phyloP scores from a whole-genome alignment of 2,329 filamentous ascomycete genomes.

The Periconia sp. region DNA sequence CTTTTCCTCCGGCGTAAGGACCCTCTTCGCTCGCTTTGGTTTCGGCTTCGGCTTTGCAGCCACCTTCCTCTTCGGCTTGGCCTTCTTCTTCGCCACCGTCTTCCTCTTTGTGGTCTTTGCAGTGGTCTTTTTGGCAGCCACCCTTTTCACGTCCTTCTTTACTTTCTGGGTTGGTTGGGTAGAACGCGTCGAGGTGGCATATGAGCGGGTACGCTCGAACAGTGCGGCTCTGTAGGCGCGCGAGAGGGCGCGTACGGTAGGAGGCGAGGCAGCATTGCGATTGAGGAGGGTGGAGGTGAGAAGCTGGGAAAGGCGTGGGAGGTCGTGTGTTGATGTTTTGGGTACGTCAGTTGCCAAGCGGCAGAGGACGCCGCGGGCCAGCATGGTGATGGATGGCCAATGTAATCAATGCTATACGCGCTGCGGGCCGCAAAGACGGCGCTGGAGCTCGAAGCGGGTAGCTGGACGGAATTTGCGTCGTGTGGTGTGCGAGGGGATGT shows the following conservation, averaged over 20 bases:
- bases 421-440: conserved; percentile 13
- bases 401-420: conserved; percentile 8
- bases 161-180: conserved; percentile 41
- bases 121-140: conserved; percentile 30
- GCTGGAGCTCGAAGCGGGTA: conserved; percentile 25
- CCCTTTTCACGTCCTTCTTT: conserved; percentile 32
- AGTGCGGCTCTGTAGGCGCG: conserved; percentile 29
- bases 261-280: conserved; percentile 27
- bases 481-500: conserved; percentile 16
- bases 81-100: conserved; percentile 13
- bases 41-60: conserved; percentile 22
- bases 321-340: conserved; percentile 43
- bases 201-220: conserved; percentile 31
- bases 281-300: conserved; percentile 30
- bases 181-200: conserved; percentile 39
- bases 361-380: conserved; percentile 42
- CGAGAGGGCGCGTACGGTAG: conserved; percentile 26
- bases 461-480: conserved; percentile 16
- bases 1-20: conserved; percentile 36
- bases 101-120: conserved; percentile 14
- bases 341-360: conserved; percentile 43
- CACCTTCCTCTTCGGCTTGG: conserved; percentile 34
- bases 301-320: conserved; percentile 40
- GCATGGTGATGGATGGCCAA: conserved; percentile 31
- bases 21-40: conserved; percentile 25